Conservation (phyloP, 2,329 filamentous ascomycete species). For the Cladosporium phlei region DNA sequence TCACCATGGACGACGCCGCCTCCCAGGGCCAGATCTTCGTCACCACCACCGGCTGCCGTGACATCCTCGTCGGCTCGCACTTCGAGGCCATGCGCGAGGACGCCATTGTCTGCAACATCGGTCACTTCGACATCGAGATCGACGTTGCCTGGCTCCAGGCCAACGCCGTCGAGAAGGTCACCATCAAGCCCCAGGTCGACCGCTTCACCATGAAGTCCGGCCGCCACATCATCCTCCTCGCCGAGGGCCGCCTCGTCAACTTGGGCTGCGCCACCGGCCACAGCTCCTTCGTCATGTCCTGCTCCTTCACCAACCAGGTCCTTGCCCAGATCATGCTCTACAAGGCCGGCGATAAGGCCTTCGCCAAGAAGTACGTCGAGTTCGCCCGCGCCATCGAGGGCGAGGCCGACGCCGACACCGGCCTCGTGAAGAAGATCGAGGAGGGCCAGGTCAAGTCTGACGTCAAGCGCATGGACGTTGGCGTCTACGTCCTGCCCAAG, state of each 20-base stretch:
- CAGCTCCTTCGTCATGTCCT: slow-evolving; percentile 99
- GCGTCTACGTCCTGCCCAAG: slow-evolving; percentile 97
- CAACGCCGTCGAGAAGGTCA: slow-evolving; percentile 87
- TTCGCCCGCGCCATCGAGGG: slow-evolving; percentile 58
- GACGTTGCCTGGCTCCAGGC: slow-evolving; percentile 99
- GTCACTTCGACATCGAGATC: slow-evolving; percentile 99
- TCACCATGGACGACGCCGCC: slow-evolving; percentile 96
- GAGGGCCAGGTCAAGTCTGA: slow-evolving; percentile 51
- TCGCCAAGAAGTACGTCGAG: slow-evolving; percentile 91
- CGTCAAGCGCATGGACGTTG: slow-evolving; percentile 74
- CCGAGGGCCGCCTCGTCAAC: slow-evolving; percentile 98
- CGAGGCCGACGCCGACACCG: slow-evolving; percentile 24
- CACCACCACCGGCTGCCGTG: slow-evolving; percentile 97
- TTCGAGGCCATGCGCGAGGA: slow-evolving; percentile 96
- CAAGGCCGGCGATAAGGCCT: slow-evolving; percentile 85
- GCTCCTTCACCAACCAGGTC: slow-evolving; percentile 99
- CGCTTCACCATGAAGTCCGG: slow-evolving; percentile 91
- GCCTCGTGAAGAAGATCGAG: slow-evolving; percentile 27
- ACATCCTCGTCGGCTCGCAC: slow-evolving; percentile 88
- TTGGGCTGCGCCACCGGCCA: slow-evolving; percentile 97
- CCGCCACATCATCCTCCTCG: slow-evolving; percentile 95
- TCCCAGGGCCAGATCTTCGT: slow-evolving; percentile 92
- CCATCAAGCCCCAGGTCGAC: slow-evolving; percentile 99
- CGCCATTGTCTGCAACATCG: slow-evolving; percentile 99
- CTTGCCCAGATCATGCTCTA: slow-evolving; percentile 97